These are phyloP conservation scores for Allium sativum DNA, from an alignment of 106 monocot genomes.

Conservation along the genomic window DNA sequence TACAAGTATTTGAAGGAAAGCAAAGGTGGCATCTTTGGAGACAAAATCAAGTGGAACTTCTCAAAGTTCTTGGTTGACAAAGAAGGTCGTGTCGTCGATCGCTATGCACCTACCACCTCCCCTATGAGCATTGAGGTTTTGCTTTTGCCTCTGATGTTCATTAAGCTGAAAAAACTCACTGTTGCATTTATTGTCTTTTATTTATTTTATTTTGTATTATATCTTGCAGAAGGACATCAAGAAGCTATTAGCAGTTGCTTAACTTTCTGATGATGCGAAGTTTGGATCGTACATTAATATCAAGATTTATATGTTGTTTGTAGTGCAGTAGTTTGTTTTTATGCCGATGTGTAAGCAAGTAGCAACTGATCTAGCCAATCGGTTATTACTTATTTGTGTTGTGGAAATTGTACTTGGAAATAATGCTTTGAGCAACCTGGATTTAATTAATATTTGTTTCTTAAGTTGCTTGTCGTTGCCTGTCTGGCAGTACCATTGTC, in stretches of 20 bases:
- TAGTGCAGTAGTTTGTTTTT: background rate
- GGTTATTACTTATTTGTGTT: background rate
- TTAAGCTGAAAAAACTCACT: background rate
- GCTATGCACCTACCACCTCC: constrained; percentile 84
- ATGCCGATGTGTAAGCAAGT: background rate
- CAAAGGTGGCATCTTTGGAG: constrained; percentile 71
- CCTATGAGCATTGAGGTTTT: constrained; percentile 78
- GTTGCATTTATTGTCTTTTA: background rate
- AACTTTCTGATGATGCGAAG: background rate
- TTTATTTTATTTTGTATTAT: background rate
- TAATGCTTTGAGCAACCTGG: no score
- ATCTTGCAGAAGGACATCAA: constrained; percentile 71
- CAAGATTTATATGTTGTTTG: background rate
- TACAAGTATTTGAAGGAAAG: constrained; percentile 87
- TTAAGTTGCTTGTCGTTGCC: no score
- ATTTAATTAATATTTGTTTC: no score
- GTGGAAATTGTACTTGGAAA: background rate
- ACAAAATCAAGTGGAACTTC: constrained; percentile 95
- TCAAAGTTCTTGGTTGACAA: constrained; percentile 94
- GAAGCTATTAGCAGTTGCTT: constrained; percentile 46
- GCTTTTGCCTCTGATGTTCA: background rate
- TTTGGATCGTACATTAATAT: background rate
- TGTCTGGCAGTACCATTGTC: no score
- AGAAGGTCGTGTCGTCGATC: constrained; percentile 73
- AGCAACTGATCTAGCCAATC: background rate